Evolutionary conservation across 768 basidiomycete species (phyloP).

Genomic region (Panaeolus cyanescens): DNA sequence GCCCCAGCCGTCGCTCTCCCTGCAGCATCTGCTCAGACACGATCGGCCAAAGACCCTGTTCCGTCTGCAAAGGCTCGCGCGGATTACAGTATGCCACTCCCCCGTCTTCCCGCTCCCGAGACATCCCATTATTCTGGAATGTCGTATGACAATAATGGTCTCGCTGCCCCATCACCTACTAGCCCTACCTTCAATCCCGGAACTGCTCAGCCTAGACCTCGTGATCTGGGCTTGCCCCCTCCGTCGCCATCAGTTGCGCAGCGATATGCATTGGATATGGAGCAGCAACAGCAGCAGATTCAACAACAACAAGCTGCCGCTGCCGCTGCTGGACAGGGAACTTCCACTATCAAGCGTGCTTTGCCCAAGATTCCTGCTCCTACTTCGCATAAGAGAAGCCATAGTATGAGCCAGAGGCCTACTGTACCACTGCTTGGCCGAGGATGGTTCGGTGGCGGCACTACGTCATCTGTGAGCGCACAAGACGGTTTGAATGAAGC

Average conservation of each 20-base stretch:
- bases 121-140: constrained; percentile 80
- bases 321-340: constrained; percentile 22
- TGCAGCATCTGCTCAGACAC: neutral
- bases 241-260: constrained; percentile 38
- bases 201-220: constrained; percentile 56
- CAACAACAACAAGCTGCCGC: constrained; percentile 9
- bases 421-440: constrained; percentile 43
- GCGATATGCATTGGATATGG: neutral
- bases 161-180: constrained; percentile 61
- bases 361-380: constrained; percentile 73
- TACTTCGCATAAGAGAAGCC: constrained; percentile 79
- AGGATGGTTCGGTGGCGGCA: constrained; percentile 55
- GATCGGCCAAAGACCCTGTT: constrained; percentile 27
- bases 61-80: constrained; percentile 39
- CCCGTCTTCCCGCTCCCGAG: constrained; percentile 79
- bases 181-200: constrained; percentile 48
- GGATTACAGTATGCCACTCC: constrained; percentile 83
- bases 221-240: constrained; percentile 60
- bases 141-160: constrained; percentile 67
- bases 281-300: constrained; percentile 7
- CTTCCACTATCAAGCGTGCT: constrained; percentile 22
- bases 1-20: constrained; percentile 19
- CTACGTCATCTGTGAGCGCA: constrained; percentile 25
- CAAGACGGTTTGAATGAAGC: constrained; percentile 4
- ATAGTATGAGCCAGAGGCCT: constrained; percentile 81